These are phyloP conservation scores for Leishmania amazonensis DNA, from an alignment of 208 protist genomes.

Conservation along the genomic window DNA sequence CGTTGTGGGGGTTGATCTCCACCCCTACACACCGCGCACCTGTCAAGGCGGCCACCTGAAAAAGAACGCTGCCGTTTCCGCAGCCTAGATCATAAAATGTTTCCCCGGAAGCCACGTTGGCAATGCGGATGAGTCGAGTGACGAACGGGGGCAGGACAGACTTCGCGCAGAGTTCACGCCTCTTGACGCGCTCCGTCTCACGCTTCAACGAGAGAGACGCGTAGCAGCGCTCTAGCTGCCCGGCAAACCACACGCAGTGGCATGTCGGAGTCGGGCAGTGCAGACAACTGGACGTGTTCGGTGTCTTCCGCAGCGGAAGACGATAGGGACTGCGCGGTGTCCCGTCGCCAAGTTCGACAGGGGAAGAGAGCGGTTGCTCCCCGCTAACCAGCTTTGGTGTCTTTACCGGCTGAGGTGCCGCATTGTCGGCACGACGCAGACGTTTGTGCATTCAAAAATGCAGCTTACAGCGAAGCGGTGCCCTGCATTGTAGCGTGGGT, in stretches of 20 bases:
- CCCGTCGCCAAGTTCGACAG: slow-evolving; percentile 33
- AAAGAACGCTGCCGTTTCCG: slow-evolving; percentile 88
- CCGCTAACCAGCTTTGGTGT: background rate
- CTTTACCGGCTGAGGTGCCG: slow-evolving; percentile 13
- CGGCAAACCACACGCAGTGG: slow-evolving; percentile 51
- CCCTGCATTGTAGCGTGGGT: background rate
- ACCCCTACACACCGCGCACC: slow-evolving; percentile 79
- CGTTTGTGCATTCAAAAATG: slow-evolving; percentile 53
- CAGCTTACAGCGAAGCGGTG: background rate
- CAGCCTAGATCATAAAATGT: slow-evolving; percentile 86
- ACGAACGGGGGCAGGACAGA: slow-evolving; percentile 86
- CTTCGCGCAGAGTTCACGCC: slow-evolving; percentile 82
- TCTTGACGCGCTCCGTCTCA: slow-evolving; percentile 44
- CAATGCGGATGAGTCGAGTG: slow-evolving; percentile 51
- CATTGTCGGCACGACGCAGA: slow-evolving; percentile 24
- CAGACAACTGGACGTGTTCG: slow-evolving; percentile 56
- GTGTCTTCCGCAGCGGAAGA: slow-evolving; percentile 41
- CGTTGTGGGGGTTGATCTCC: slow-evolving; percentile 75
- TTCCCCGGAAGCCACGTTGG: slow-evolving; percentile 38
- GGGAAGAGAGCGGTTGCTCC: background rate
- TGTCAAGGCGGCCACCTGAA: slow-evolving; percentile 79
- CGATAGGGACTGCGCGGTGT: slow-evolving; percentile 48
- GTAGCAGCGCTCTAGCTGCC: slow-evolving; percentile 53
- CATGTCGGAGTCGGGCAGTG: slow-evolving; percentile 56
- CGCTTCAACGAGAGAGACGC: slow-evolving; percentile 47